Percentiles rank a stretch among this genome's conserved stretches.
phyloP scores from a whole-genome alignment of 441 rosid species.

The Lepidium campestre region DNA sequence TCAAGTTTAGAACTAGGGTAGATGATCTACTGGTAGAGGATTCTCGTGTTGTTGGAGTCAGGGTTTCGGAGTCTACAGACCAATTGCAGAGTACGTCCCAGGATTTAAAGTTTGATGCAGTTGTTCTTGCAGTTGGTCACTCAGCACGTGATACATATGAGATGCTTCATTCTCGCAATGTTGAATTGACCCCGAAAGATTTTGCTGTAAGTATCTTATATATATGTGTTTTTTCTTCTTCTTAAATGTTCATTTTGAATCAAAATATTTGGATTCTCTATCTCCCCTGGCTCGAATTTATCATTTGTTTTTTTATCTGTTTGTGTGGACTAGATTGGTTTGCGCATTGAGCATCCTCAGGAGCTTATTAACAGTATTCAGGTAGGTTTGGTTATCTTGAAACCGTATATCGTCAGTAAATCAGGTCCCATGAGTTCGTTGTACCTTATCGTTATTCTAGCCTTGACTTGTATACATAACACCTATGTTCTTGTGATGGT shows the following conservation, averaged over 20 bases:
- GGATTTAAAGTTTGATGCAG: slow-evolving; percentile 59
- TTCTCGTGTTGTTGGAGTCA: slow-evolving; percentile 63
- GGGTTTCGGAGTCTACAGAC: slow-evolving; percentile 52
- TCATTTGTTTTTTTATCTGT: slow-evolving; percentile 9
- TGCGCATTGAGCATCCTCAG: slow-evolving; percentile 97
- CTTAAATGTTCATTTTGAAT: not conserved
- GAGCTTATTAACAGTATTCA: slow-evolving; percentile 82
- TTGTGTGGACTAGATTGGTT: slow-evolving; percentile 65
- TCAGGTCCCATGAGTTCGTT: not conserved
- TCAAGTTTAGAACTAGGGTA: slow-evolving; percentile 76
- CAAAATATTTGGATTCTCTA: not conserved
- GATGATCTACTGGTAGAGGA: slow-evolving; percentile 71
- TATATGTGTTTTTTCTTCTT: not conserved
- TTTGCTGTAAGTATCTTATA: slow-evolving; percentile 65
- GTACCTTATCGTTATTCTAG: not conserved
- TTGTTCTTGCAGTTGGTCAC: slow-evolving; percentile 89
- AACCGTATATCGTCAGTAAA: not conserved
- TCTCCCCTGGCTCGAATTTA: not conserved
- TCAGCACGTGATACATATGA: slow-evolving; percentile 91
- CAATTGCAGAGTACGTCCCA: slow-evolving; percentile 29
- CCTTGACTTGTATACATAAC: not conserved
- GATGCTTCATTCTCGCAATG: slow-evolving; percentile 83
- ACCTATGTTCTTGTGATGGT: slow-evolving; percentile 1
- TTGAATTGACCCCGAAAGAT: slow-evolving; percentile 75
- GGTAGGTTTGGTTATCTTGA: slow-evolving; percentile 33